Conservation (phyloP, 768 basidiomycete genomes). For the Rhizopogon vinicolor region DNA sequence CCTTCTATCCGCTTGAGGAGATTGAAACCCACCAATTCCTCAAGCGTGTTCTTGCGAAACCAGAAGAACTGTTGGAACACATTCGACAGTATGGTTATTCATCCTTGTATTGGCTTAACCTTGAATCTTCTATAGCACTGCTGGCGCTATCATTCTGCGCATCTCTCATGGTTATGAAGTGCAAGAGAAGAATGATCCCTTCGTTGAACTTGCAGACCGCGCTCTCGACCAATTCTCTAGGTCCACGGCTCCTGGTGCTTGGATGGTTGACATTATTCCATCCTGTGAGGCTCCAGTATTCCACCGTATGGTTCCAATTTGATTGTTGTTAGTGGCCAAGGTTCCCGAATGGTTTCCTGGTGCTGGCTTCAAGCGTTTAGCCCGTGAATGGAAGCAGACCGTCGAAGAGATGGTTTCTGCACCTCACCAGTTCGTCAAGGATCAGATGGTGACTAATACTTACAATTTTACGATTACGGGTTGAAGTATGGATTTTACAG, state of each 20-base stretch:
- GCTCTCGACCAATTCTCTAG: conserved; percentile 50
- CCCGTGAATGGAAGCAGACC: conserved; percentile 48
- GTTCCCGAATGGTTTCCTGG: conserved; percentile 58
- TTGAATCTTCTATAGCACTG: conserved; percentile 27
- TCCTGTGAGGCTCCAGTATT: conserved; percentile 18
- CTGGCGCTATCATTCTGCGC: conserved; percentile 48
- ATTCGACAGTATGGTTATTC: conserved; percentile 32
- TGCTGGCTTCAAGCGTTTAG: conserved; percentile 47
- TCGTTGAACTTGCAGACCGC: conserved; percentile 44
- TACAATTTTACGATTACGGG: background rate
- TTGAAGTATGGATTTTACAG: conserved; percentile 24
- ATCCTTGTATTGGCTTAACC: background rate
- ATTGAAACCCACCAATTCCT: conserved; percentile 39
- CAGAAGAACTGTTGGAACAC: conserved; percentile 30
- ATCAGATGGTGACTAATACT: conserved; percentile 49
- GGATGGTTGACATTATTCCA: conserved; percentile 50
- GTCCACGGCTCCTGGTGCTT: conserved; percentile 42
- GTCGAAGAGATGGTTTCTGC: conserved; percentile 51
- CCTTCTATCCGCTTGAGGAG: conserved; percentile 33
- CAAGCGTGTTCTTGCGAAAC: conserved; percentile 32
- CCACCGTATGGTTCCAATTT: background rate
- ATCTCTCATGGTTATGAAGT: conserved; percentile 55
- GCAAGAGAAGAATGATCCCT: conserved; percentile 44
- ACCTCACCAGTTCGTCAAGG: conserved; percentile 55
- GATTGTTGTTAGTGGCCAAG: conserved; percentile 28